phyloP scores from a whole-genome alignment of 306 rosid genomes.

The Acacia acuminata region DNA sequence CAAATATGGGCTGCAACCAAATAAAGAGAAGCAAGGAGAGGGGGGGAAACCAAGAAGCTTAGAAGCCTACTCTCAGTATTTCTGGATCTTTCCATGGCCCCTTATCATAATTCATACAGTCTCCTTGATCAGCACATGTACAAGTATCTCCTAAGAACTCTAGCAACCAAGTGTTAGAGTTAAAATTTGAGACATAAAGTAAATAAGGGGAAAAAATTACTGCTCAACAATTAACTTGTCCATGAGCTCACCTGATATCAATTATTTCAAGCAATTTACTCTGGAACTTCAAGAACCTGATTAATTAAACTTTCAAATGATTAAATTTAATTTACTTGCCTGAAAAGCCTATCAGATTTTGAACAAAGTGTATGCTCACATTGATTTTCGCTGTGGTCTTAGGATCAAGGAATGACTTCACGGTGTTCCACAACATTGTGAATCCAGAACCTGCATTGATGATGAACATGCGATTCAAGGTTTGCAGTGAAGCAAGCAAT shows the following conservation, averaged over 20 bases:
- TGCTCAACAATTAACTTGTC: slow-evolving; percentile 1
- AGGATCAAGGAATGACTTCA: slow-evolving; percentile 90
- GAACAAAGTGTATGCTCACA: slow-evolving; percentile 46
- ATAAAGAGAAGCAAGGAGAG: neutral
- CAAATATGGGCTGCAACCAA: neutral
- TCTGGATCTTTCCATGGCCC: slow-evolving; percentile 91
- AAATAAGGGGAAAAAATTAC: slow-evolving; percentile 10
- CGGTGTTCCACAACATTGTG: slow-evolving; percentile 82
- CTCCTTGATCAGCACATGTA: slow-evolving; percentile 81
- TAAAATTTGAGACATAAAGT: neutral
- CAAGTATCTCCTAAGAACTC: slow-evolving; percentile 90
- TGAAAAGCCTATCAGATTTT: slow-evolving; percentile 28
- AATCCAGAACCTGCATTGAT: slow-evolving; percentile 98
- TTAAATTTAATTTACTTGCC: slow-evolving; percentile 24
- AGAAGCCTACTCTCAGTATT: slow-evolving; percentile 49
- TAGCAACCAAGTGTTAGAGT: slow-evolving; percentile 15
- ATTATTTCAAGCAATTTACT: slow-evolving; percentile 87
- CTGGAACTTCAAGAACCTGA: slow-evolving; percentile 90
- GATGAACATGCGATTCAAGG: slow-evolving; percentile 96
- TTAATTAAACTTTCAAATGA: slow-evolving; percentile 28
- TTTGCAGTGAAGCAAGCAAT: slow-evolving; percentile 61
- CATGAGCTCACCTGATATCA: slow-evolving; percentile 69
- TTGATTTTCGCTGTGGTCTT: slow-evolving; percentile 87
- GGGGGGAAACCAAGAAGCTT: neutral
- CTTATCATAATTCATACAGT: slow-evolving; percentile 86